A percentile compares a stretch with the other conserved stretches of the same genome.
Evolutionary conservation across 1,284 basidiomycete genomes (phyloP).

Genomic region (Marasmius sp.): DNA sequence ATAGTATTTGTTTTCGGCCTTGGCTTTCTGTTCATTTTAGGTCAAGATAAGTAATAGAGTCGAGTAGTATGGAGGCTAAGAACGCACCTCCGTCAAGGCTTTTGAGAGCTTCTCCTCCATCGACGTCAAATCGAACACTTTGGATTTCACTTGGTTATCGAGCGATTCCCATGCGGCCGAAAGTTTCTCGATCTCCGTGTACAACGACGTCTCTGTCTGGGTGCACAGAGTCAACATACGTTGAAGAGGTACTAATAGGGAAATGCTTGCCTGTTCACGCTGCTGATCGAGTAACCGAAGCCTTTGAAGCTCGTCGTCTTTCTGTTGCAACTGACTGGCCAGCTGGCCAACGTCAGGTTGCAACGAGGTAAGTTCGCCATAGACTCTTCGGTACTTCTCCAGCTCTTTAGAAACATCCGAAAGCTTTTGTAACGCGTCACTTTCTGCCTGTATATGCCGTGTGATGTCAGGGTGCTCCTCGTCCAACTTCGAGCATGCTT

Average conservation of each 20-base stretch:
- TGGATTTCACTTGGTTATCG: conserved; percentile 80
- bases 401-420: conserved; percentile 47
- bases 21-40: conserved; percentile 64
- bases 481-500: conserved; percentile 44
- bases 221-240: conserved; percentile 9
- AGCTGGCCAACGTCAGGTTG: conserved; percentile 53
- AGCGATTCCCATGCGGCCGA: conserved; percentile 88
- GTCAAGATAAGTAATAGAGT: conserved; percentile 1
- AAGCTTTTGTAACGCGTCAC: conserved; percentile 53
- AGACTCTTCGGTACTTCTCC: conserved; percentile 58
- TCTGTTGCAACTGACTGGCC: conserved; percentile 54
- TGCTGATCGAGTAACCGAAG: conserved; percentile 58
- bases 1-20: conserved; percentile 95
- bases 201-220: conserved; percentile 77
- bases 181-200: conserved; percentile 84
- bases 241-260: neutral
- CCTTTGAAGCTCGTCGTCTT: conserved; percentile 61
- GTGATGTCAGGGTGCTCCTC: conserved; percentile 48
- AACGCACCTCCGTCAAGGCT: conserved; percentile 60
- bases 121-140: conserved; percentile 78
- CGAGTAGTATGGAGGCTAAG: neutral
- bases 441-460: conserved; percentile 49
- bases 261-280: conserved; percentile 44
- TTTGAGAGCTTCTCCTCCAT: conserved; percentile 79
- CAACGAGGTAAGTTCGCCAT: conserved; percentile 54